These are phyloP conservation scores for Penstemon davidsonii DNA, from an alignment of 257 asterid species.

Conservation along the genomic window DNA sequence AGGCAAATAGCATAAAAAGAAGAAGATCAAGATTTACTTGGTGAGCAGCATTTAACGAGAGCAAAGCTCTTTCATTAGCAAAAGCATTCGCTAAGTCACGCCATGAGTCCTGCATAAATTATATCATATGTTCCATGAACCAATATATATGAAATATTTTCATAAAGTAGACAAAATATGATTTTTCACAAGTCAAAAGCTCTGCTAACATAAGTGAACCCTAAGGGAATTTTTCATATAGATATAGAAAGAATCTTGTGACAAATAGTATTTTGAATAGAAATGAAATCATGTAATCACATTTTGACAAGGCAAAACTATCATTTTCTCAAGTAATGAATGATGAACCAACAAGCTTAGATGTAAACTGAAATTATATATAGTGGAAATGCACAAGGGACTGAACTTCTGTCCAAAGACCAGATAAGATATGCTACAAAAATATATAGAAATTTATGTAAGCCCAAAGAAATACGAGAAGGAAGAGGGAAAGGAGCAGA, in stretches of 20 bases:
- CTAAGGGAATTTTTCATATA: not conserved
- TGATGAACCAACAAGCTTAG: not conserved
- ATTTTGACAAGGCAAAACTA: not conserved
- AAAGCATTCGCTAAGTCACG: constrained; percentile 72
- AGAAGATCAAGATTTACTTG: constrained; percentile 52
- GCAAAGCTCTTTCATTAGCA: constrained; percentile 63
- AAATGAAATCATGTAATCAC: not conserved
- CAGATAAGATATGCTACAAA: constrained; percentile 8
- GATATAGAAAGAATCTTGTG: not conserved
- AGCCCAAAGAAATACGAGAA: not conserved
- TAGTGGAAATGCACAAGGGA: not conserved
- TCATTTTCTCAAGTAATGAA: not conserved
- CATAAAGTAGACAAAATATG: constrained; percentile 1
- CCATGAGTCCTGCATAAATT: constrained; percentile 77
- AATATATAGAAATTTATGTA: not conserved
- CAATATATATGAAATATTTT: not conserved
- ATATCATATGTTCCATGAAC: constrained; percentile 22
- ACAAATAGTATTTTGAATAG: not conserved
- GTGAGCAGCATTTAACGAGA: constrained; percentile 67
- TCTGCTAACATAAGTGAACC: not conserved
- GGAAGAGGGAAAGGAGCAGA: not conserved
- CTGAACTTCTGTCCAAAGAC: not conserved
- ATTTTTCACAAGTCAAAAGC: not conserved
- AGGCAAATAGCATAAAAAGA: too few relatives aligned
- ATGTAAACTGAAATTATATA: too few relatives aligned